Base-by-base conservation (phyloP, 257 asterid genomes). In the Solanum etuberosum region DNA sequence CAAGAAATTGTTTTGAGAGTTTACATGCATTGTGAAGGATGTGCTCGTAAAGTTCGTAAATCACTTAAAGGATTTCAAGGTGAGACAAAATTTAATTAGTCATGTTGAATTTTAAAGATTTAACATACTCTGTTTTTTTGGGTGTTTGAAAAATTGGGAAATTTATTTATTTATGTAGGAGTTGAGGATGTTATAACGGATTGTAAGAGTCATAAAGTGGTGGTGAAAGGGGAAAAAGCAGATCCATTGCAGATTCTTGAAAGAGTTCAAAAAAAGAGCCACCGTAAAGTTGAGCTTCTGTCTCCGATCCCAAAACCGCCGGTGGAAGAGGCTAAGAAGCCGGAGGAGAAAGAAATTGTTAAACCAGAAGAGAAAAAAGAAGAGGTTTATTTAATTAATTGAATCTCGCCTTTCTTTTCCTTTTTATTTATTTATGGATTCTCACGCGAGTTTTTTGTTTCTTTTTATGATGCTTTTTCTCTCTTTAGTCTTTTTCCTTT, bases 11-110 rank as follows among this genome's bases (percentile, higher is more conserved):
- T 97, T 3, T 86, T 97, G 38, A 93, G 87, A 85, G 98, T 97
- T 1, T 96, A 57, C 98, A 97, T 97, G 99, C 99, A 97, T 93
- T 97, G 99, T 51, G 99, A 97, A 90, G 99, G 99, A 0, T 97
- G 99, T 46, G 98, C 99, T 87, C 92, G 98, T 1, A 97, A 97
- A 95, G 98, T 97, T 85, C 97, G 96, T 83, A 85, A 96, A 65
- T 93, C 95, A 83, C 98, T 97, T 86, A 96, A 93, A 86, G 99
- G 98, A 51, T 97, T 95, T 37, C 91, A 91, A 9, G 99, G 99
- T 97, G 85, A 29, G 80, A 37, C 34, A 29, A 31, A 20, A 25
- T 70, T 25, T 51, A 16, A 40, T 40, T 16, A 57, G 14, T 11
- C 1, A 23, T 42, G 72, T 18, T 8, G 18, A 63, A 34, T 84